These are phyloP conservation scores for Ogataea dorogensis DNA, from an alignment of 805 yeast genomes.

Conservation along the genomic window DNA sequence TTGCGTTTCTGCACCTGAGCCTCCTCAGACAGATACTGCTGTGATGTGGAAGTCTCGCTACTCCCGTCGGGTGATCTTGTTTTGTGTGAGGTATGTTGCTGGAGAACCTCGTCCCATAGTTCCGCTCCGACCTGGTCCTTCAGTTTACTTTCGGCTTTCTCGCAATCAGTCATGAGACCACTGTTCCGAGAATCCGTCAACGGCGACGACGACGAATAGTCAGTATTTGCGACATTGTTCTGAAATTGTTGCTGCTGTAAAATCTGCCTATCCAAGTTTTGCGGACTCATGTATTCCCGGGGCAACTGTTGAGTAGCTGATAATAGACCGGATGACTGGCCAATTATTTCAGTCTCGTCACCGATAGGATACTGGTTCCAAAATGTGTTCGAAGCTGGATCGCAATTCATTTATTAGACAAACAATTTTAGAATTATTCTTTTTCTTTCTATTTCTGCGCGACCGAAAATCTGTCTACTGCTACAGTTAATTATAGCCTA, in stretches of 20 bases:
- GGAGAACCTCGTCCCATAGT: conserved; percentile 4
- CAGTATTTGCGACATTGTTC: conserved; percentile 4
- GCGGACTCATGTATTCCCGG: conserved; percentile 1
- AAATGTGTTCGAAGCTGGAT: conserved; percentile 7
- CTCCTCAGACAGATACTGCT: conserved; percentile 26
- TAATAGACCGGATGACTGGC: neutral
- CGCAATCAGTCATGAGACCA: conserved; percentile 5
- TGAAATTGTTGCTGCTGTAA: conserved; percentile 19
- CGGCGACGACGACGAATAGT: conserved; percentile 7
- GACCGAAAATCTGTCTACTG: too few relatives aligned
- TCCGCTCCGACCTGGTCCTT: conserved; percentile 3
- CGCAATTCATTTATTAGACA: conserved; percentile 8
- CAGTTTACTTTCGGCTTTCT: conserved; percentile 2
- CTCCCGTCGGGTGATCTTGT: conserved; percentile 4
- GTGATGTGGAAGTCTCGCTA: conserved; percentile 6
- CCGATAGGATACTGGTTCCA: conserved; percentile 11
- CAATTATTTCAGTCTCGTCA: neutral
- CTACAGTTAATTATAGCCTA: neutral
- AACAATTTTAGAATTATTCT: conserved; percentile 1
- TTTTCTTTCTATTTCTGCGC: too few relatives aligned
- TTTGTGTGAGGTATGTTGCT: neutral
- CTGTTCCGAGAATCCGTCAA: conserved; percentile 3
- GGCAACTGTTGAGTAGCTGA: neutral
- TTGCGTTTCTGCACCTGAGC: conserved; percentile 52
- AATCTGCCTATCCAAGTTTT: conserved; percentile 10